A percentile compares a stretch with the other conserved stretches of the same genome.
These are phyloP conservation scores for Naganishia onofrii DNA, from an alignment of 768 basidiomycete species.

Conservation along the genomic window DNA sequence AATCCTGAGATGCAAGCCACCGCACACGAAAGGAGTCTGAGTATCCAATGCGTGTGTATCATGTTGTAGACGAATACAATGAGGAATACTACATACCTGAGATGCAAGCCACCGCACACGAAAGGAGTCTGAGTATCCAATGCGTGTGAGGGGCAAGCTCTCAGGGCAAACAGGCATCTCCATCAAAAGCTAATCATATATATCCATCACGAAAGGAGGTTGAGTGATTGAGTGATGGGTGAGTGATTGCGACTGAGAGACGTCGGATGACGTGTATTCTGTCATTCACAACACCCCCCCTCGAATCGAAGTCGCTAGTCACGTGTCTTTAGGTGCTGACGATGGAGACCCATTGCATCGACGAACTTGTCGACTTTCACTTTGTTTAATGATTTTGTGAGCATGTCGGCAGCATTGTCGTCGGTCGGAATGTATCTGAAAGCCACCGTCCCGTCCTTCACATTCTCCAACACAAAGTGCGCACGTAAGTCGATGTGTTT, in stretches of 20 bases:
- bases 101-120: too few species aligned
- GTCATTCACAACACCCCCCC: conserved; percentile 11
- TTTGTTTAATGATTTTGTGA: conserved; percentile 1
- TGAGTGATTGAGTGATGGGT: neutral
- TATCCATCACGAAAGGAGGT: too few species aligned
- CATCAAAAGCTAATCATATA: too few species aligned
- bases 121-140: too few species aligned
- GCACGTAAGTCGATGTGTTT: conserved; percentile 52
- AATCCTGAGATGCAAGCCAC: neutral
- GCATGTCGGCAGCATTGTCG: neutral
- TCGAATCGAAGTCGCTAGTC: conserved; percentile 10
- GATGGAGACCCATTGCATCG: neutral
- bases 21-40: too few species aligned
- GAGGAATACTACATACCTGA: neutral
- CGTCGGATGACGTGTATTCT: neutral
- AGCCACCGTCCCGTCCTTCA: neutral
- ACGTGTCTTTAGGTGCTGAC: neutral
- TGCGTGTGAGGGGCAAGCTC: too few species aligned
- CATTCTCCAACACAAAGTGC: conserved; percentile 53
- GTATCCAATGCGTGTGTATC: too few species aligned
- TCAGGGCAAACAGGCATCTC: too few species aligned
- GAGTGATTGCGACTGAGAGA: neutral
- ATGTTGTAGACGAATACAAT: too few species aligned
- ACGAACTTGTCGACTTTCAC: neutral
- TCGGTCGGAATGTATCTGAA: neutral